Evolutionary conservation across 2,329 filamentous ascomycete genomes (phyloP).

Genomic region (Pseudogymnoascus sp.): DNA sequence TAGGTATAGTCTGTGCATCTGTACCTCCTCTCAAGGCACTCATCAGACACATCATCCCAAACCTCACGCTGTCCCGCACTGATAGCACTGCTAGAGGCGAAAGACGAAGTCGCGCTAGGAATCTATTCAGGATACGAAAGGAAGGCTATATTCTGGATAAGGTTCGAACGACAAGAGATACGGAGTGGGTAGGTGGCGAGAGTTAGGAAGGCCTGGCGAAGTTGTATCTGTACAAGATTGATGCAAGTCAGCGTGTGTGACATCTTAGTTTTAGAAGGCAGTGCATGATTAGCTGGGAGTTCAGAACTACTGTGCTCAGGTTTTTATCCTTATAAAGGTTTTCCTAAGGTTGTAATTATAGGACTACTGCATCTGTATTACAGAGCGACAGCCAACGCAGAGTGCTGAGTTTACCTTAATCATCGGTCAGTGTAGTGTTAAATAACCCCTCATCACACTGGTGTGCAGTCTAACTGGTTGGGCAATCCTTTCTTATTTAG

Average conservation of each 20-base stretch:
- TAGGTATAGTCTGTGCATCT: constrained; percentile 83
- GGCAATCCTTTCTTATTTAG: too few species aligned
- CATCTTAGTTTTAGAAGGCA: background rate
- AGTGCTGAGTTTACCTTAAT: background rate
- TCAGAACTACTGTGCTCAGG: background rate
- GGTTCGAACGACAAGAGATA: background rate
- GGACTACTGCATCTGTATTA: background rate
- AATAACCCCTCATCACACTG: too few species aligned
- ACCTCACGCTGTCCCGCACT: background rate
- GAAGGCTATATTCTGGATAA: background rate
- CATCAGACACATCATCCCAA: constrained; percentile 42
- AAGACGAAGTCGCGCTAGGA: background rate
- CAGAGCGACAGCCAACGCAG: background rate
- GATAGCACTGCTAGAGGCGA: background rate
- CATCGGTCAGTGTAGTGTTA: background rate
- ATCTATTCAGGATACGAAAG: background rate
- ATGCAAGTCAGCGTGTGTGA: background rate
- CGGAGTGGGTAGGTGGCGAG: background rate
- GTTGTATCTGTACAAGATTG: background rate
- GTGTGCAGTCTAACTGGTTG: too few species aligned
- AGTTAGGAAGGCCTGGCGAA: background rate
- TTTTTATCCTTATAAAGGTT: background rate
- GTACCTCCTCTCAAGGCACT: constrained; percentile 89
- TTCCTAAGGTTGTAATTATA: too few species aligned
- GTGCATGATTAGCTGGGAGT: background rate